Conservation (phyloP, 129 eudicot species). For the Deinandra increscens region DNA sequence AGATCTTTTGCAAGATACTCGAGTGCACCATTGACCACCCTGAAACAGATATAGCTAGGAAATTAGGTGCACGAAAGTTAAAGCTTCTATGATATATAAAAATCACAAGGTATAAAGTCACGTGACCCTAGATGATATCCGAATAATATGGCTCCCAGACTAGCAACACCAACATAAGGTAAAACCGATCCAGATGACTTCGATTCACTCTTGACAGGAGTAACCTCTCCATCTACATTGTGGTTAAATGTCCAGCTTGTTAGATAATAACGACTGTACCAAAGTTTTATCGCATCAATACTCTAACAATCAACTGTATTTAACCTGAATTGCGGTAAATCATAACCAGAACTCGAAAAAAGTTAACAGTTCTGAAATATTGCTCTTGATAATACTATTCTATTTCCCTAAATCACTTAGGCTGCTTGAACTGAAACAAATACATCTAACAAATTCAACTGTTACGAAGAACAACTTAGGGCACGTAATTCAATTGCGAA, state of each 20-base stretch:
- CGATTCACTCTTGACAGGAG: slow-evolving; percentile 44
- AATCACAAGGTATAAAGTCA: background rate
- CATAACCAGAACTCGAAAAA: background rate
- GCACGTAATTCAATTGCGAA: background rate
- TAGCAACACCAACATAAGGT: slow-evolving; percentile 94
- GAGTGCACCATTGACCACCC: slow-evolving; percentile 93
- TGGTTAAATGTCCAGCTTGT: slow-evolving; percentile 10
- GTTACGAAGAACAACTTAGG: background rate
- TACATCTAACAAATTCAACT: background rate
- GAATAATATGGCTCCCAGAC: slow-evolving; percentile 87
- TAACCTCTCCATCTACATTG: slow-evolving; percentile 52
- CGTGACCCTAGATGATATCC: slow-evolving; percentile 95
- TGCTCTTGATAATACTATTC: background rate
- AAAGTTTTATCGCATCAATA: background rate
- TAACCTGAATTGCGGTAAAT: slow-evolving; percentile 11
- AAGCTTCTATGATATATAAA: background rate
- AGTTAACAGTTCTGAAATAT: background rate
- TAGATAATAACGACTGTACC: slow-evolving; percentile 19
- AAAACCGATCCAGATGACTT: slow-evolving; percentile 72
- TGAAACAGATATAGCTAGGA: slow-evolving; percentile 31
- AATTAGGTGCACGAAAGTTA: background rate
- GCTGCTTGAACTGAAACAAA: background rate
- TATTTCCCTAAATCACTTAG: slow-evolving; percentile 5
- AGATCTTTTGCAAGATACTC: slow-evolving; percentile 90
- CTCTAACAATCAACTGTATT: slow-evolving; percentile 16